Conservation (phyloP, 2,329 filamentous ascomycete species). For the Ophiostoma sp. region DNA sequence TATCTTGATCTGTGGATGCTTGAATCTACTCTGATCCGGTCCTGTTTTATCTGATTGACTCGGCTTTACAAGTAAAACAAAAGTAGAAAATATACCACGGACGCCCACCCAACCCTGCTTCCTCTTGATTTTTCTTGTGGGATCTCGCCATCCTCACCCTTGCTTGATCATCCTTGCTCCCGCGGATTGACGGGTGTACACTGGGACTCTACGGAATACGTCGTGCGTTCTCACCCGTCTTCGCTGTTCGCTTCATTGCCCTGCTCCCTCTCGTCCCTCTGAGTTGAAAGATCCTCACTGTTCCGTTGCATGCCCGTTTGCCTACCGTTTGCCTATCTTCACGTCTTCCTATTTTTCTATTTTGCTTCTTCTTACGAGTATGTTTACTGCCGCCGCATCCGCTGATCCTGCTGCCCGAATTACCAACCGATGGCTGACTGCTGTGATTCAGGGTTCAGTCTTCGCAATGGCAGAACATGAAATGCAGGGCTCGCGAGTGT, state of each 20-base stretch:
- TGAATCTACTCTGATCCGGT: neutral
- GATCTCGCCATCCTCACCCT: neutral
- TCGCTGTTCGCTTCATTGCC: neutral
- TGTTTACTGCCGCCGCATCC: no score
- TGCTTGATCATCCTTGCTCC: neutral
- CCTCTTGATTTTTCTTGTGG: constrained; percentile 10
- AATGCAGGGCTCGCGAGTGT: no score
- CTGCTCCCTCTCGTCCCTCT: neutral
- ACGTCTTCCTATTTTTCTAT: no score
- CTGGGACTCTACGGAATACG: neutral
- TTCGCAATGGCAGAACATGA: no score
- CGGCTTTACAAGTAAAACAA: neutral
- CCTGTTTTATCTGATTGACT: constrained; percentile 2
- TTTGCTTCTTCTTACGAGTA: no score
- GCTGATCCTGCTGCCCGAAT: no score
- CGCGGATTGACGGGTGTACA: neutral
- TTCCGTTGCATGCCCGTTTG: no score
- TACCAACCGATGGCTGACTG: no score
- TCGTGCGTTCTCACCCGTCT: neutral
- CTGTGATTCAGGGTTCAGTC: no score
- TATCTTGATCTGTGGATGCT: neutral
- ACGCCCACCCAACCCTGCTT: neutral
- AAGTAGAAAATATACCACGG: neutral
- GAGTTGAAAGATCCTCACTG: no score
- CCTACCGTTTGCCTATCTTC: no score